Conservation (phyloP, 2,329 filamentous ascomycete species). For the Chaetomium sp. region DNA sequence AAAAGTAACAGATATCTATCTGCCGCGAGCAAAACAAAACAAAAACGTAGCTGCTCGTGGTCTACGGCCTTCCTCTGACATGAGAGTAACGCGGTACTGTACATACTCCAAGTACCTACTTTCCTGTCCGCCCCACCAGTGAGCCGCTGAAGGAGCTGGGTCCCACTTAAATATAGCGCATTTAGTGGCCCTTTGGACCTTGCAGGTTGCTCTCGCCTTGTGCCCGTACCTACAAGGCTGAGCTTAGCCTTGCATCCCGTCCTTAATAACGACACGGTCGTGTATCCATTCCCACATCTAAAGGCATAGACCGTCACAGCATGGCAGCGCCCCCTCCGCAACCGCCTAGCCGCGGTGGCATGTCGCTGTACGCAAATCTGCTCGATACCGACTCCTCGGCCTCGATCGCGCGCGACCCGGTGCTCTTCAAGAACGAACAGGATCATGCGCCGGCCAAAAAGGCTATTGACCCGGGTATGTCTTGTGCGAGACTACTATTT, state of each 20-base stretch:
- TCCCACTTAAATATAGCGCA: constrained; percentile 4
- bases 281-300: not conserved
- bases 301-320: not conserved
- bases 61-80: not conserved
- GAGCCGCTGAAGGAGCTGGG: not conserved
- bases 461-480: constrained; percentile 48
- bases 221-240: constrained; percentile 24
- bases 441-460: constrained; percentile 62
- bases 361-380: constrained; percentile 84
- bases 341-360: constrained; percentile 44
- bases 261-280: not conserved
- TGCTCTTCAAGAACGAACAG: constrained; percentile 66
- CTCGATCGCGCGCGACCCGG: constrained; percentile 78
- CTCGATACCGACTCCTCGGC: constrained; percentile 59
- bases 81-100: too few relatives aligned
- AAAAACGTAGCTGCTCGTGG: too few relatives aligned
- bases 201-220: constrained; percentile 19
- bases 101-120: not conserved
- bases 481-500: too few relatives aligned
- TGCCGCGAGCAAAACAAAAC: not conserved
- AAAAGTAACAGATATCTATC: not conserved
- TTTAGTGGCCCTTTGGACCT: not conserved
- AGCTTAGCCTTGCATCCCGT: not conserved
- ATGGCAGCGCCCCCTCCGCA: constrained; percentile 30
- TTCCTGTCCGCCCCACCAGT: not conserved